These are phyloP conservation scores for Dissophora globulifera DNA, from an alignment of 192 early-diverging fungal genomes.

Conservation along the genomic window DNA sequence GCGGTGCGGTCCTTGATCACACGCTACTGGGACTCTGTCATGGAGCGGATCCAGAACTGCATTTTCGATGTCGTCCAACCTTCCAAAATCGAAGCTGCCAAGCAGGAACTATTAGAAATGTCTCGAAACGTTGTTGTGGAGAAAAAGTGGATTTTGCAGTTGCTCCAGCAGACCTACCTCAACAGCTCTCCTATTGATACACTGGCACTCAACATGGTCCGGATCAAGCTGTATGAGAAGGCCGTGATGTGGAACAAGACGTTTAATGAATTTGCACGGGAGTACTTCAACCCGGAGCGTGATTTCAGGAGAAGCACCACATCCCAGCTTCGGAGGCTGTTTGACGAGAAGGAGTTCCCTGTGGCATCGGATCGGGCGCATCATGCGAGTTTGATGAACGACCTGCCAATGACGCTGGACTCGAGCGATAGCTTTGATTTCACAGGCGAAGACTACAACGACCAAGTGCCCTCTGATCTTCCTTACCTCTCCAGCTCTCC, in stretches of 20 bases:
- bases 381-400: constrained; percentile 55
- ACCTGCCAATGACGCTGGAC: constrained; percentile 61
- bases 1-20: constrained; percentile 74
- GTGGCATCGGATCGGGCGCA: constrained; percentile 53
- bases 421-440: constrained; percentile 14
- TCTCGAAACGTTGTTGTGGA: constrained; percentile 76
- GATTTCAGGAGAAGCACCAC: constrained; percentile 75
- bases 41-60: constrained; percentile 82
- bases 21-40: constrained; percentile 88
- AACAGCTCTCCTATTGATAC: constrained; percentile 82
- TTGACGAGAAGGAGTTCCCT: constrained; percentile 62
- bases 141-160: constrained; percentile 84
- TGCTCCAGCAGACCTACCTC: constrained; percentile 85
- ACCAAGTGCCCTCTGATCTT: constrained; percentile 42
- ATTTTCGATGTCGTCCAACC: constrained; percentile 81
- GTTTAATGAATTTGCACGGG: constrained; percentile 80
- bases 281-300: constrained; percentile 85
- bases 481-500: constrained; percentile 61
- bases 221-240: constrained; percentile 80
- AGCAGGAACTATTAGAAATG: constrained; percentile 76
- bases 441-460: constrained; percentile 11
- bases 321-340: constrained; percentile 71
- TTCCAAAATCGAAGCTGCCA: constrained; percentile 75
- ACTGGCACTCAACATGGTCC: constrained; percentile 81
- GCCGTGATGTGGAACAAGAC: constrained; percentile 87